phyloP scores from a whole-genome alignment of 2,329 filamentous ascomycete genomes.

The Sclerotinia spermophila region DNA sequence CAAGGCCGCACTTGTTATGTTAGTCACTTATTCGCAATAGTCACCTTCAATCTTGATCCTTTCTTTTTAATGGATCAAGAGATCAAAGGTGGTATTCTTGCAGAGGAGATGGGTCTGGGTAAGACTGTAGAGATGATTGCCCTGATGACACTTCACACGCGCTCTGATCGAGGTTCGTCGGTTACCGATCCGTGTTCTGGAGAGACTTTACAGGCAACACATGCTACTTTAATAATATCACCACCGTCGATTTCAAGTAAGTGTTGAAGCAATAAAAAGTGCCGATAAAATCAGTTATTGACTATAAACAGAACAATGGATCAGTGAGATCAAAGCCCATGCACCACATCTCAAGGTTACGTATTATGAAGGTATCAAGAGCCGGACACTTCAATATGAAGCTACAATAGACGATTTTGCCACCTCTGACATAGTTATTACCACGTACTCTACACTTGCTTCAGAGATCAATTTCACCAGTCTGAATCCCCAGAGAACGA shows the following conservation, averaged over 20 bases:
- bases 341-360: conserved; percentile 55
- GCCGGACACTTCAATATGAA: conserved; percentile 34
- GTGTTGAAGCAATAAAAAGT: not conserved
- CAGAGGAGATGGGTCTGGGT: conserved; percentile 80
- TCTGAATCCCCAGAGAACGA: conserved; percentile 62
- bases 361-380: conserved; percentile 50
- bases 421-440: conserved; percentile 56
- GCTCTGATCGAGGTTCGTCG: conserved; percentile 29
- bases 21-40: conserved; percentile 60
- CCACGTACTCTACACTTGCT: conserved; percentile 68
- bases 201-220: conserved; percentile 45
- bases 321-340: conserved; percentile 55
- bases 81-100: conserved; percentile 51
- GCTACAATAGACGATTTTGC: conserved; percentile 46
- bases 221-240: conserved; percentile 59
- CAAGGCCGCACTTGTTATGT: conserved; percentile 49
- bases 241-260: conserved; percentile 47
- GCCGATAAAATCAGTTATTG: not conserved
- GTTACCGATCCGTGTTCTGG: conserved; percentile 42
- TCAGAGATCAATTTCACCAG: conserved; percentile 75
- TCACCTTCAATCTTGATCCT: conserved; percentile 47
- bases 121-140: conserved; percentile 76
- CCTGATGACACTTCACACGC: conserved; percentile 62
- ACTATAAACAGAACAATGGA: conserved; percentile 52
- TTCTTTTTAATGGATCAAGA: conserved; percentile 44